phyloP scores from a whole-genome alignment of 257 asterid genomes.

The Capsicum pubescens region DNA sequence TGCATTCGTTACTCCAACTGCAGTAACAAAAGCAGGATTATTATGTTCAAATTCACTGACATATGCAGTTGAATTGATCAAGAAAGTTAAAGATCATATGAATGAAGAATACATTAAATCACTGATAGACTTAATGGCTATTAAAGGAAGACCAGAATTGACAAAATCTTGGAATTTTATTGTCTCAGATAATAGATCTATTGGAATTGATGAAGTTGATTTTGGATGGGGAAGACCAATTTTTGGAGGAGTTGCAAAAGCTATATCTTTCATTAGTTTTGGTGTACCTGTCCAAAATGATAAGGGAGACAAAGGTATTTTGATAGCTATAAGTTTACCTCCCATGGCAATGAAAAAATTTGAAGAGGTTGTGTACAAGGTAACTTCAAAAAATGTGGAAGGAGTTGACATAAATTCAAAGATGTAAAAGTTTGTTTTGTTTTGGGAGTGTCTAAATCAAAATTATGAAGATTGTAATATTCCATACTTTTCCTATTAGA shows the following conservation, averaged over 20 bases:
- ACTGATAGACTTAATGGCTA: slow-evolving; percentile 28
- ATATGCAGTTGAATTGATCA: slow-evolving; percentile 28
- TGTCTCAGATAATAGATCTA: not conserved
- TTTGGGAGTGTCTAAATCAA: not conserved
- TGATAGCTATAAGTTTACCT: not conserved
- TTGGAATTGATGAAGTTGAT: slow-evolving; percentile 14
- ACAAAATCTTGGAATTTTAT: not conserved
- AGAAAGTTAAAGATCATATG: slow-evolving; percentile 1
- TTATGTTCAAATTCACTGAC: slow-evolving; percentile 23
- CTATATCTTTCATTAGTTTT: not conserved
- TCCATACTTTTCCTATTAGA: too few species aligned
- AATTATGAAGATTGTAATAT: not conserved
- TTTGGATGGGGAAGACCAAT: slow-evolving; percentile 29
- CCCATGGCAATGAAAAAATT: slow-evolving; percentile 6
- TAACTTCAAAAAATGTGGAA: not conserved
- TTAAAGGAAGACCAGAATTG: slow-evolving; percentile 26
- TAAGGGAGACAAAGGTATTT: slow-evolving; percentile 20
- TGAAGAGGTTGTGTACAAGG: not conserved
- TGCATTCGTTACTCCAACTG: slow-evolving; percentile 25
- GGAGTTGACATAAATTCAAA: not conserved
- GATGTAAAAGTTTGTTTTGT: not conserved
- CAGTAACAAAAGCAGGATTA: not conserved
- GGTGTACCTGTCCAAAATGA: not conserved
- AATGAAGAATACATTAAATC: slow-evolving; percentile 33
- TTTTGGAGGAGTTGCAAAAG: not conserved